These are phyloP conservation scores for Podospora fimiseda DNA, from an alignment of 495 filamentous ascomycete genomes.

Conservation along the genomic window DNA sequence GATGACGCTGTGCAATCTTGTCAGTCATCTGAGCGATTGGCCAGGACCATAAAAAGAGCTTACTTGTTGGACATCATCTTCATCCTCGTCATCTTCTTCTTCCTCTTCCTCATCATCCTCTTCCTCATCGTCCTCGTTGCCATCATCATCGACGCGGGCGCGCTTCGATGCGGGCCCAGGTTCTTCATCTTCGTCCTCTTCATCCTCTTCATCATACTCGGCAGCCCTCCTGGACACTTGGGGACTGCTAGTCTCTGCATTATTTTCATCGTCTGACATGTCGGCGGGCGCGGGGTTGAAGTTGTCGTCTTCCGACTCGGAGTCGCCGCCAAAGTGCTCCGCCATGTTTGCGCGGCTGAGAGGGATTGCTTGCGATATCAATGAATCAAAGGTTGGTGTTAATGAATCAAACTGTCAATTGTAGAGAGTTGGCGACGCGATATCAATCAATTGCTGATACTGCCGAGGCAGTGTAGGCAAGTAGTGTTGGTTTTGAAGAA, in stretches of 20 bases:
- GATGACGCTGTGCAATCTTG: constrained; percentile 51
- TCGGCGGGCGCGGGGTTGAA: constrained; percentile 70
- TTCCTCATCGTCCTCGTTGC: constrained; percentile 44
- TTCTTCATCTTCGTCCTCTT: constrained; percentile 29
- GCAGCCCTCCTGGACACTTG: constrained; percentile 5
- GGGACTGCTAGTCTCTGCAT: neutral
- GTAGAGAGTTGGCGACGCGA: neutral
- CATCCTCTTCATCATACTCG: constrained; percentile 34
- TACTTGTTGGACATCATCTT: constrained; percentile 37
- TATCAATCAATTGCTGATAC: neutral
- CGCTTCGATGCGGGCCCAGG: constrained; percentile 25
- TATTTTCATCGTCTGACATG: constrained; percentile 58
- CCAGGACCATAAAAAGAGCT: constrained; percentile 10
- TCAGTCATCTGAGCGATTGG: constrained; percentile 6
- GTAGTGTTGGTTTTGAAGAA: neutral
- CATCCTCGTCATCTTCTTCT: constrained; percentile 46
- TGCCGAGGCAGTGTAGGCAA: neutral
- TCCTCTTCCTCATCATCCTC: constrained; percentile 42
- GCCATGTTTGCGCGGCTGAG: neutral
- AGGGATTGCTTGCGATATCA: neutral
- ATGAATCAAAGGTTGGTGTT: neutral
- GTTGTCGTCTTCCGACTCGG: constrained; percentile 68
- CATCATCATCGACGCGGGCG: constrained; percentile 11
- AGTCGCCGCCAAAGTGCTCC: constrained; percentile 39
- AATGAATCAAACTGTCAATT: neutral